phyloP scores from a whole-genome alignment of 2,329 filamentous ascomycete species.

The Trichophyton mentagrophytes region DNA sequence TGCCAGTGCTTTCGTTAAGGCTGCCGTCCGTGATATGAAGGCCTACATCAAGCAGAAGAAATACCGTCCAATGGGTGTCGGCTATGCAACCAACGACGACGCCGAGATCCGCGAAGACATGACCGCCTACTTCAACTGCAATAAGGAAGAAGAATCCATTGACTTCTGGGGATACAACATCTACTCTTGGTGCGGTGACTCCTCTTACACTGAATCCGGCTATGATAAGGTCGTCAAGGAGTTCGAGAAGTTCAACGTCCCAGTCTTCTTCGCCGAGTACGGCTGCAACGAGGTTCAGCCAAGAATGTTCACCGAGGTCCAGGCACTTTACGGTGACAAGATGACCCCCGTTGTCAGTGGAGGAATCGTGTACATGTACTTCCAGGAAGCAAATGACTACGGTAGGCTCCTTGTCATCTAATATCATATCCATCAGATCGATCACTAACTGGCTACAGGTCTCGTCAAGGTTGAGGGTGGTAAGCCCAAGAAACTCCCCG shows the following conservation, averaged over 20 bases:
- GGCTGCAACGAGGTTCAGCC: conserved; percentile 69
- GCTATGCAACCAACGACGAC: conserved; percentile 94
- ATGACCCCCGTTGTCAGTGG: conserved; percentile 88
- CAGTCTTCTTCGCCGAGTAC: conserved; percentile 97
- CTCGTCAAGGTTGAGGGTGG: conserved; percentile 50
- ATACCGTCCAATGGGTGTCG: conserved; percentile 71
- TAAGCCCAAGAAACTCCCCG: conserved; percentile 53
- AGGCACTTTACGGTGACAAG: conserved; percentile 60
- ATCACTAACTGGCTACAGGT: conserved; percentile 15
- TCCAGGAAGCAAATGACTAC: conserved; percentile 80
- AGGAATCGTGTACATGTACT: conserved; percentile 98
- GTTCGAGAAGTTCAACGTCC: conserved; percentile 79
- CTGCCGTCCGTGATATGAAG: conserved; percentile 92
- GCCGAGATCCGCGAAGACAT: conserved; percentile 66
- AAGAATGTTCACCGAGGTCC: conserved; percentile 76
- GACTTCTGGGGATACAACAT: conserved; percentile 99
- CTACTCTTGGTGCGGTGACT: conserved; percentile 96
- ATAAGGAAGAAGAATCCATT: conserved; percentile 49
- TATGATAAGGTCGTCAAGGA: conserved; percentile 74
- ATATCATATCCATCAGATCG: not conserved
- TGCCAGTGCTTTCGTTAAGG: conserved; percentile 92
- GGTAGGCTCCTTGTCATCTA: conserved; percentile 37
- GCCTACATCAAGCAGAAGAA: conserved; percentile 71
- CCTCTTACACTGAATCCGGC: conserved; percentile 60
- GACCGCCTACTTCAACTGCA: conserved; percentile 88